phyloP scores from a whole-genome alignment of 306 rosid species.

The Quercus suber region DNA sequence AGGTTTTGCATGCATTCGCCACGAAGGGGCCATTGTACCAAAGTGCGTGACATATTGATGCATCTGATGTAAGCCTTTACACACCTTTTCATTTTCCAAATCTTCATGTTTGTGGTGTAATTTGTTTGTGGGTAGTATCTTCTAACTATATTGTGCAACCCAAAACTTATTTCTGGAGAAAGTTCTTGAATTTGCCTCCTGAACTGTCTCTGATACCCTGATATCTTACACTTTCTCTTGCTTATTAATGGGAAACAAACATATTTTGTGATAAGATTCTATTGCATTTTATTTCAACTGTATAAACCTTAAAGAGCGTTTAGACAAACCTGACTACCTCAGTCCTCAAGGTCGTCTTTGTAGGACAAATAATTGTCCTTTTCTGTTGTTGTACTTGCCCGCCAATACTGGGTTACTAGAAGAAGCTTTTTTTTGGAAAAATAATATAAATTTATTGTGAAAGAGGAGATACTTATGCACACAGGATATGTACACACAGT shows the following conservation, averaged over 20 bases:
- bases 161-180: neutral
- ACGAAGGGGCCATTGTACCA: constrained; percentile 99
- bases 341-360: too few species aligned
- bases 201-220: neutral
- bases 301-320: neutral
- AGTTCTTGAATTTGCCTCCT: neutral
- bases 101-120: neutral
- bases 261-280: neutral
- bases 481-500: too few species aligned
- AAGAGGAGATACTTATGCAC: too few species aligned
- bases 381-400: neutral
- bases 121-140: neutral
- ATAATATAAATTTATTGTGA: too few species aligned
- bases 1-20: constrained; percentile 99
- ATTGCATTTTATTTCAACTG: neutral
- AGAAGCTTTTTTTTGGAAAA: neutral
- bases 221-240: neutral
- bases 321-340: too few species aligned
- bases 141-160: neutral
- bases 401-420: neutral
- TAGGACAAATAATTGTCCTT: neutral
- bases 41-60: constrained; percentile 88
- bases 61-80: constrained; percentile 72
- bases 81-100: neutral
- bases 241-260: neutral